Base-by-base conservation (phyloP, 192 early-diverging fungal species). In the Dissophora ornata region DNA sequence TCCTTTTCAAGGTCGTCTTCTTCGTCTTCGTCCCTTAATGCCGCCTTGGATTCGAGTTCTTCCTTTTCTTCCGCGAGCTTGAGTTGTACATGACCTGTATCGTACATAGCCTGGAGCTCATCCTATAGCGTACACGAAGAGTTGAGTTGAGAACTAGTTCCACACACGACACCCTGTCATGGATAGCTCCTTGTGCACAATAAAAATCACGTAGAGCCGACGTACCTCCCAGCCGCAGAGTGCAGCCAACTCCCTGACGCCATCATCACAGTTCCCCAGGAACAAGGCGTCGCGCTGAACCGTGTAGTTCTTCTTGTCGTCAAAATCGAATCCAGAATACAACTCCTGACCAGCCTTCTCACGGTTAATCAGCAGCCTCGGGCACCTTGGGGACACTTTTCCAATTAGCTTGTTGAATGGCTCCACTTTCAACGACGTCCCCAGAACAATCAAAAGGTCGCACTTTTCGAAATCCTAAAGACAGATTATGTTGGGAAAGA, bases 401-500 rank as follows among this genome's bases (percentile, higher is more conserved):
- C 93, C 81, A 53, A 96, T 87, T 2, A 97, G 83, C 4, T 82
- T 81, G 21, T 92, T 91, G 73, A 99, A 99, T 45, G 97, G 97
- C 45, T 92, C 87, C 9, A 99, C 97, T 62, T 90, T 85, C 47
- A 99, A 66, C 12, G 89, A 92, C 7, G 96, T 99, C 7, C 97
- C 97, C 81, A 98, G 93, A 26, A 99, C 94, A 80, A 98, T 93
- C 25, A 97, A 71, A 32, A 95, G 79, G 60, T 99, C 96, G 59
- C 90, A 91, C 7, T 68, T 38, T n/a, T 73, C 62, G 79, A 97
- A 94, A 53, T 97, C 95, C 68, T 85, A 48, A 22, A 44, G 29
- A 28, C 7, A 40, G 21, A n/a, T n/a, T n/a, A n/a, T n/a, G n/a
- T n/a, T n/a, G n/a, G n/a, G 40, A 3, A 67, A 36, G n/a, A 34